These are phyloP conservation scores for Spatholobus suberectus DNA, from an alignment of 306 rosid genomes.

Conservation along the genomic window DNA sequence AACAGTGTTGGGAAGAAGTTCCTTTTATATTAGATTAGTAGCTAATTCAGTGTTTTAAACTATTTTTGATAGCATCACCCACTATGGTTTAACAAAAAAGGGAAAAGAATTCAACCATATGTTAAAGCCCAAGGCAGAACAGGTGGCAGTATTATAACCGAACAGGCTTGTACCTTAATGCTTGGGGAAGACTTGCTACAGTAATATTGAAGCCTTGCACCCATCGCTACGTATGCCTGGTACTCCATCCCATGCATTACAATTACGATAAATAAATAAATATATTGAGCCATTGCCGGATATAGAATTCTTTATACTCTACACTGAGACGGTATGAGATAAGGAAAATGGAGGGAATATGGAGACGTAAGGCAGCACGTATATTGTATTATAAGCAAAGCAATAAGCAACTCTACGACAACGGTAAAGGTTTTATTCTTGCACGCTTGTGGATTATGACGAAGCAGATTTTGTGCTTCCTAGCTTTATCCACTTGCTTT, in stretches of 20 bases:
- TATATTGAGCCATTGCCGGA: background rate
- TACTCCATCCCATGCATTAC: conserved; percentile 43
- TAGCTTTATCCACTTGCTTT: conserved; percentile 33
- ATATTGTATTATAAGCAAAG: conserved; percentile 80
- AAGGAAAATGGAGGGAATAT: background rate
- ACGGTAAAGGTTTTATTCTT: conserved; percentile 17
- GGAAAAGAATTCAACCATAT: background rate
- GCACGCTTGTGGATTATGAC: conserved; percentile 6
- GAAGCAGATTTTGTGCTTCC: conserved; percentile 21
- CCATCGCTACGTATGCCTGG: conserved; percentile 60
- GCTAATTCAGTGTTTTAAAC: background rate
- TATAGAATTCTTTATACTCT: conserved; percentile 25
- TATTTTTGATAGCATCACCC: background rate
- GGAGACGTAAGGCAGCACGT: conserved; percentile 43
- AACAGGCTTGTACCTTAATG: conserved; percentile 11
- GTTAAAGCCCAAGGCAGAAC: background rate
- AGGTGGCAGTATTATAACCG: conserved; percentile 36
- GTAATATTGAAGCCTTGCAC: conserved; percentile 54
- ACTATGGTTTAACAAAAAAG: background rate
- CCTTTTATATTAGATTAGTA: background rate
- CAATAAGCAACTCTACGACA: conserved; percentile 63
- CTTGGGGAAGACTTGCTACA: background rate
- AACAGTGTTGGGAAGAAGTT: background rate
- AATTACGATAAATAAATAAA: background rate
- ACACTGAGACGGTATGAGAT: conserved; percentile 5